Evolutionary conservation across 345 rosid genomes (phyloP).

Genomic region (Aegle marmelos): DNA sequence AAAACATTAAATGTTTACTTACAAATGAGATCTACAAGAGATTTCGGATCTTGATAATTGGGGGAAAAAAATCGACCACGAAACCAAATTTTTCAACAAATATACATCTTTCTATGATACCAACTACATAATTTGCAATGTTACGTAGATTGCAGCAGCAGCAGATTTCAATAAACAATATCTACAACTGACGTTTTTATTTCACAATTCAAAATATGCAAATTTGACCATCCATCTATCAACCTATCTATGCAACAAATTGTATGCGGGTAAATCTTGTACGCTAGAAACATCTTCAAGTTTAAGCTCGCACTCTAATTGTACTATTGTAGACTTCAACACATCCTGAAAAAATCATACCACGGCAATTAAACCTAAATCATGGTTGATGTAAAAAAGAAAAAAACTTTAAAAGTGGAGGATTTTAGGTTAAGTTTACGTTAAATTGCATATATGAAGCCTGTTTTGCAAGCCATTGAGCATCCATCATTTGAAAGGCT

Average conservation of each 20-base stretch:
- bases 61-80: no score
- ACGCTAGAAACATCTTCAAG: slow-evolving; percentile 59
- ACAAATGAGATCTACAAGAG: no score
- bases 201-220: not conserved
- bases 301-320: slow-evolving; percentile 76
- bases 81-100: no score
- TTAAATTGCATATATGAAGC: slow-evolving; percentile 95
- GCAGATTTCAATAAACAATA: not conserved
- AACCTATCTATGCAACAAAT: slow-evolving; percentile 34
- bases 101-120: no score
- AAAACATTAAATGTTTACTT: no score
- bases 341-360: slow-evolving; percentile 56
- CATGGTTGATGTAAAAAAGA: not conserved
- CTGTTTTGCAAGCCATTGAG: slow-evolving; percentile 91
- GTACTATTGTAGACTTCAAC: slow-evolving; percentile 70
- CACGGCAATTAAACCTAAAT: not conserved
- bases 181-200: not conserved
- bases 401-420: no score
- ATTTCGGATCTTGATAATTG: no score
- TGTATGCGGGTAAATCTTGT: slow-evolving; percentile 75
- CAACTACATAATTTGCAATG: no score
- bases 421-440: slow-evolving; percentile 29
- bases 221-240: slow-evolving; percentile 18
- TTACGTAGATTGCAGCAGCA: no score
- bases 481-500: slow-evolving; percentile 88